These are phyloP conservation scores for Gynostemma pentaphyllum DNA, from an alignment of 306 rosid genomes.

Conservation along the genomic window DNA sequence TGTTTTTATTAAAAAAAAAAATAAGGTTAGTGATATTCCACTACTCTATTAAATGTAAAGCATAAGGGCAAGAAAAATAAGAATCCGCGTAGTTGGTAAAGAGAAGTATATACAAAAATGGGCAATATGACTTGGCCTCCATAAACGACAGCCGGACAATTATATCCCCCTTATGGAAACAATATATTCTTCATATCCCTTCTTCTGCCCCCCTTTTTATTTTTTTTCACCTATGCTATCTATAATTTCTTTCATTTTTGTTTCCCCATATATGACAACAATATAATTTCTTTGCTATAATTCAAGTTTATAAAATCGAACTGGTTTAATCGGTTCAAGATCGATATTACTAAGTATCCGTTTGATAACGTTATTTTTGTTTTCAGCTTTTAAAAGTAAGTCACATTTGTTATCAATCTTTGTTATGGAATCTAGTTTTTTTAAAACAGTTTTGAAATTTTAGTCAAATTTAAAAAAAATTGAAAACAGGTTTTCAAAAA, in stretches of 20 bases:
- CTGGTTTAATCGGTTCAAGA: no score
- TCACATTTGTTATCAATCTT: no score
- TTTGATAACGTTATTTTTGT: no score
- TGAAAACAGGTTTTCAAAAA: no score
- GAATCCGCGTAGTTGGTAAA: neutral
- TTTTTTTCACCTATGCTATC: neutral
- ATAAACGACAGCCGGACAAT: neutral
- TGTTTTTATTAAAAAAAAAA: neutral
- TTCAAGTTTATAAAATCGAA: no score
- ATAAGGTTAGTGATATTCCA: conserved; percentile 2
- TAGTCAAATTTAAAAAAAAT: no score
- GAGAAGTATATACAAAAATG: neutral
- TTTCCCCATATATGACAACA: no score
- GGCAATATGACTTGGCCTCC: neutral
- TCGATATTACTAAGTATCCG: no score
- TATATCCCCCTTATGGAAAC: neutral
- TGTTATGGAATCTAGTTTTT: no score
- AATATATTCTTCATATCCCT: neutral
- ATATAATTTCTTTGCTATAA: no score
- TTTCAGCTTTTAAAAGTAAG: no score
- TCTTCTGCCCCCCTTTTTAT: neutral
- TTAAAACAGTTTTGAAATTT: no score
- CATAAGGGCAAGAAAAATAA: neutral
- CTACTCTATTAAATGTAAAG: neutral
- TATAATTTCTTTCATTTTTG: neutral